These are phyloP conservation scores for Komagataella phaffii DNA, from an alignment of 805 yeast genomes.

Conservation along the genomic window DNA sequence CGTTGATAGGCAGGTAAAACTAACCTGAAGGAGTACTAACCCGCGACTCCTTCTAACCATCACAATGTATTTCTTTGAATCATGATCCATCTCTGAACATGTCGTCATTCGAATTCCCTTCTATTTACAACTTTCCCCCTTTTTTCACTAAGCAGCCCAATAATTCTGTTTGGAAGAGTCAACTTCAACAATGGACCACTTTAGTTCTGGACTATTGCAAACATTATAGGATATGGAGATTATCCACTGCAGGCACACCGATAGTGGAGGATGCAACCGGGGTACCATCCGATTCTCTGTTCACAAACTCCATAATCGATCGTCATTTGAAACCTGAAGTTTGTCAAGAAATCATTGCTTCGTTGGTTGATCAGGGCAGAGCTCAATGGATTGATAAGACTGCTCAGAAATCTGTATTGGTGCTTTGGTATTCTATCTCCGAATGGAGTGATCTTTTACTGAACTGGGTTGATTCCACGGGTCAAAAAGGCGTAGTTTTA, in stretches of 20 bases:
- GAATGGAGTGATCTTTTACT: constrained; percentile 52
- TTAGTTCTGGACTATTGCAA: constrained; percentile 45
- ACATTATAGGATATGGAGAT: constrained; percentile 37
- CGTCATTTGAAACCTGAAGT: constrained; percentile 43
- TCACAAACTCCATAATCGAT: constrained; percentile 35
- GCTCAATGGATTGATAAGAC: constrained; percentile 42
- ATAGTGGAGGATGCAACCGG: constrained; percentile 6
- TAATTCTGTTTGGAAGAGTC: constrained; percentile 62
- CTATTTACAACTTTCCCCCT: constrained; percentile 74
- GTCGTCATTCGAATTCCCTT: constrained; percentile 23
- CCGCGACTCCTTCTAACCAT: background rate
- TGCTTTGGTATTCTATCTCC: constrained; percentile 60
- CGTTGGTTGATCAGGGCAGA: constrained; percentile 39
- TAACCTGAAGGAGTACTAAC: background rate
- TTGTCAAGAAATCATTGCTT: constrained; percentile 37
- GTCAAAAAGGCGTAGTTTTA: constrained; percentile 63
- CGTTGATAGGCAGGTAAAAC: background rate
- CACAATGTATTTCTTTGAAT: background rate
- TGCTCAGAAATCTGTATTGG: constrained; percentile 26
- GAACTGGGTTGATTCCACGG: constrained; percentile 66
- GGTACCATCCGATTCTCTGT: constrained; percentile 18
- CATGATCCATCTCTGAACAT: background rate
- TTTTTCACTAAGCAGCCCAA: constrained; percentile 85
- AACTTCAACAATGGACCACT: constrained; percentile 64
- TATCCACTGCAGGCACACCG: constrained; percentile 24